Evolutionary conservation across 148 eudicot species (phyloP), one percentile per base, ranked within the genome.

Genomic region (Camellia lanceoleosa): DNA sequence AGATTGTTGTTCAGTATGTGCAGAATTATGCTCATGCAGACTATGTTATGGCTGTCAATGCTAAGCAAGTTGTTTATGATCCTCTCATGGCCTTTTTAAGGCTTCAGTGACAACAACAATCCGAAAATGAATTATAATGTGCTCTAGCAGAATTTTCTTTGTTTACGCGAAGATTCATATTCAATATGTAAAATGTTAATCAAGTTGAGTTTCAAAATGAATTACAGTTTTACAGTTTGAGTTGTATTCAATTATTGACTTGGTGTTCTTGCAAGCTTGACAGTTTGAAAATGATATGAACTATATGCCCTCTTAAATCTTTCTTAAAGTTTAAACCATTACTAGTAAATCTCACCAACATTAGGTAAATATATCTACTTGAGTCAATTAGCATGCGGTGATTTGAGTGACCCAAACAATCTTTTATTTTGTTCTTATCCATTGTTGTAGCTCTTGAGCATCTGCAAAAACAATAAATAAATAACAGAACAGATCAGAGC

Each of bases 21-120:
- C 75, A 84, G 49, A 84, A 88, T 7, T 91, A 89, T 59, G 92
- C 92, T 18, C 94, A 91, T 84, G 92, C 89, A 44, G 94, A 89
- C 83, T 91, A 76, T 86, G 91, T 89, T 43, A 84, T 89, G 84
- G 94, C 82, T 14, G 76, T 75, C 9, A 91, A 89, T 87, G 94
- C 89, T 62, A 91, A 82, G 79, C 79, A 89, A 71, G 52, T 76
- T 4, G 94, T 89, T 46, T 91, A 91, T 81, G 86, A 91, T 82
- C 89, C 86, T 79, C 82, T 91, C 76, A 86, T 87, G 77, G 81
- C 80, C n/a, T 87, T 90, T 82, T 84, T 90, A 43, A 88, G 42
- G 78, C 84, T 78, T 70, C 89, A 85, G 1, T 61, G 54, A 72
- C 16, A 79, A 56, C 11, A 46, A 42, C 23, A 41, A 14, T 19